Conservation (phyloP, 1,284 basidiomycete species). For the Leccinum variabile region DNA sequence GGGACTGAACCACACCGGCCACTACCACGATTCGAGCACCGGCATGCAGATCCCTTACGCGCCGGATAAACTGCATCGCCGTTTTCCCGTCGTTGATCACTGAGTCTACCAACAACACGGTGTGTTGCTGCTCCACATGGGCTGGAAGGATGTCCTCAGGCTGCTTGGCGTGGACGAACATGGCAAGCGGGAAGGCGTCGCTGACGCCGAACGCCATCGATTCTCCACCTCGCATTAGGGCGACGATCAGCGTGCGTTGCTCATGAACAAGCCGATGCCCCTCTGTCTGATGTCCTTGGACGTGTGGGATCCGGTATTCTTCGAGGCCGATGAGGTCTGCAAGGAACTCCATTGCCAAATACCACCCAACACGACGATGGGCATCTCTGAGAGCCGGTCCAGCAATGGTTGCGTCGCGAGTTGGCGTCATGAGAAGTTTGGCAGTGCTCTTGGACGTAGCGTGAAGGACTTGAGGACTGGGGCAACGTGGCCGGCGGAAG, state of each 20-base stretch:
- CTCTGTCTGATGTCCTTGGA: slow-evolving; percentile 14
- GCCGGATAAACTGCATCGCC: slow-evolving; percentile 14
- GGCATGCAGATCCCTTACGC: slow-evolving; percentile 8
- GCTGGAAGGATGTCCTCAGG: slow-evolving; percentile 12
- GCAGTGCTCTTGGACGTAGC: slow-evolving; percentile 13
- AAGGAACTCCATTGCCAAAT: slow-evolving; percentile 15
- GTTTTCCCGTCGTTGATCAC: slow-evolving; percentile 12
- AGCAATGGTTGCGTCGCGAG: slow-evolving; percentile 14
- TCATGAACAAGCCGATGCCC: slow-evolving; percentile 13
- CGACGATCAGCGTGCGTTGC: slow-evolving; percentile 11
- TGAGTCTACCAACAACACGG: slow-evolving; percentile 14
- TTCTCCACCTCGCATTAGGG: slow-evolving; percentile 13
- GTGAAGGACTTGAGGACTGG: slow-evolving; percentile 11
- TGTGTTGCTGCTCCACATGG: slow-evolving; percentile 10
- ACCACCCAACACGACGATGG: slow-evolving; percentile 15
- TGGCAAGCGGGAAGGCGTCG: slow-evolving; percentile 14
- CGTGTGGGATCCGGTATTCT: slow-evolving; percentile 13
- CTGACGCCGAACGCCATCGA: slow-evolving; percentile 11
- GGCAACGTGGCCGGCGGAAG: slow-evolving; percentile 10
- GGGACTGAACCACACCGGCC: slow-evolving; percentile 14
- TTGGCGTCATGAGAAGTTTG: slow-evolving; percentile 13
- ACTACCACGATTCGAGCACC: slow-evolving; percentile 15
- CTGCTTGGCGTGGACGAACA: slow-evolving; percentile 13
- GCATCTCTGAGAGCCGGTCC: slow-evolving; percentile 14
- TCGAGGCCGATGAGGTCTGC: slow-evolving; percentile 14